A percentile compares a stretch with the other conserved stretches of the same genome.
These are phyloP conservation scores for Coprinopsis cinerea DNA, from an alignment of 768 basidiomycete genomes.

Conservation along the genomic window DNA sequence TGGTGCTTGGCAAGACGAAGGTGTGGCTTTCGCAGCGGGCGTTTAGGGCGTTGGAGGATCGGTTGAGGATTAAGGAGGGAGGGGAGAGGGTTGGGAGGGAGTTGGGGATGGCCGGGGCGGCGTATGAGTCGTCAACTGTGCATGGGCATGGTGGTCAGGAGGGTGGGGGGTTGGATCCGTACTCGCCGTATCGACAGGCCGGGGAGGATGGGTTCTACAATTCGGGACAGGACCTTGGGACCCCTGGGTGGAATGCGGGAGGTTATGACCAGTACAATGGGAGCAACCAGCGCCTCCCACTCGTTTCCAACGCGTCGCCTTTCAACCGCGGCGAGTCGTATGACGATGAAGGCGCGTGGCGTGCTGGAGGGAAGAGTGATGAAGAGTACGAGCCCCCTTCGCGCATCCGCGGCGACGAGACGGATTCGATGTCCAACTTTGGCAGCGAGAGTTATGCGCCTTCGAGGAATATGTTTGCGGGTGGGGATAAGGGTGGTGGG, in stretches of 20 bases:
- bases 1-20: constrained; percentile 81
- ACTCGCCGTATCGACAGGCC: constrained; percentile 61
- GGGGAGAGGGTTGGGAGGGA: not conserved
- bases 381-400: not conserved
- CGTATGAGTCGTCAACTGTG: not conserved
- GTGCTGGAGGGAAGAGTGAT: not conserved
- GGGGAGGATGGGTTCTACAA: constrained; percentile 27
- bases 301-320: constrained; percentile 77
- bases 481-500: constrained; percentile 67
- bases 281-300: constrained; percentile 74
- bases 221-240: constrained; percentile 26
- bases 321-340: constrained; percentile 61
- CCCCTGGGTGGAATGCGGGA: constrained; percentile 21
- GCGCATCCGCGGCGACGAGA: constrained; percentile 37
- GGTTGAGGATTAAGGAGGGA: constrained; percentile 48
- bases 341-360: constrained; percentile 70
- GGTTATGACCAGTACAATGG: constrained; percentile 42
- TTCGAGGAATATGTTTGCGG: constrained; percentile 92
- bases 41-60: constrained; percentile 87
- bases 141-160: not conserved
- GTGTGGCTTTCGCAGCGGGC: constrained; percentile 84
- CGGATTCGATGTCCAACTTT: constrained; percentile 74
- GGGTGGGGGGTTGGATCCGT: constrained; percentile 52
- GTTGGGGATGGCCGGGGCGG: not conserved
- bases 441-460: constrained; percentile 94